Conservation (phyloP, 805 yeast species). For the Pichia exigua region DNA sequence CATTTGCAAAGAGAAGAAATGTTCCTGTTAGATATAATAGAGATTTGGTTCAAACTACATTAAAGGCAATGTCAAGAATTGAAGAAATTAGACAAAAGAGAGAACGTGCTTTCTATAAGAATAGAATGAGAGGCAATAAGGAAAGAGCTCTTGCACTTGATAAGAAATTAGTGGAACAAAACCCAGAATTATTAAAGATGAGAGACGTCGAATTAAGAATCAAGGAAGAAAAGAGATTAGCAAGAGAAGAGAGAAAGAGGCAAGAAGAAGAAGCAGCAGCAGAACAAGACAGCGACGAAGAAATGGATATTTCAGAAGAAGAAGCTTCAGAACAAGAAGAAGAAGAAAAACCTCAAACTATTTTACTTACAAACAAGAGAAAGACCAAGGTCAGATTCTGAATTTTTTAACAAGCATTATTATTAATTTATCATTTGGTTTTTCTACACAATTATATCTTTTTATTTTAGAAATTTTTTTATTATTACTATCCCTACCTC, state of each 20-base stretch:
- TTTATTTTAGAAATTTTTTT: background rate
- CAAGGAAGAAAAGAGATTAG: conserved; percentile 57
- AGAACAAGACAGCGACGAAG: conserved; percentile 39
- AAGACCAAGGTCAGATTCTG: conserved; percentile 37
- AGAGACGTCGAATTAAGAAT: conserved; percentile 88
- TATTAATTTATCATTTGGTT: background rate
- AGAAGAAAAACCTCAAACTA: conserved; percentile 41
- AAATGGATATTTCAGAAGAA: conserved; percentile 39
- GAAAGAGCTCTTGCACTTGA: conserved; percentile 80
- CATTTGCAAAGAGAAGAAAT: conserved; percentile 95
- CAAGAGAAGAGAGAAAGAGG: conserved; percentile 42
- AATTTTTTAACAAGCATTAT: conserved; percentile 11
- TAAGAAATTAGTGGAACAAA: conserved; percentile 76
- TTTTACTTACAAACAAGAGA: conserved; percentile 58
- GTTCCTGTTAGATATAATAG: conserved; percentile 97
- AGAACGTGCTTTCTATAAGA: conserved; percentile 98
- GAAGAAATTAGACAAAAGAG: conserved; percentile 94
- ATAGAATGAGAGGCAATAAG: conserved; percentile 97
- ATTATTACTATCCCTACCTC: background rate
- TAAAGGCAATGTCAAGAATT: conserved; percentile 91
- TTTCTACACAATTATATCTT: background rate
- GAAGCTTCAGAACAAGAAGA: conserved; percentile 38
- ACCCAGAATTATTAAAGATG: conserved; percentile 84
- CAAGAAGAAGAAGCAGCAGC: conserved; percentile 39
- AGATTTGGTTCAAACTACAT: conserved; percentile 88